Percentiles rank a stretch among this genome's conserved stretches.
phyloP scores from a whole-genome alignment of 2,329 filamentous ascomycete genomes.

The Botrytis sinoallii region DNA sequence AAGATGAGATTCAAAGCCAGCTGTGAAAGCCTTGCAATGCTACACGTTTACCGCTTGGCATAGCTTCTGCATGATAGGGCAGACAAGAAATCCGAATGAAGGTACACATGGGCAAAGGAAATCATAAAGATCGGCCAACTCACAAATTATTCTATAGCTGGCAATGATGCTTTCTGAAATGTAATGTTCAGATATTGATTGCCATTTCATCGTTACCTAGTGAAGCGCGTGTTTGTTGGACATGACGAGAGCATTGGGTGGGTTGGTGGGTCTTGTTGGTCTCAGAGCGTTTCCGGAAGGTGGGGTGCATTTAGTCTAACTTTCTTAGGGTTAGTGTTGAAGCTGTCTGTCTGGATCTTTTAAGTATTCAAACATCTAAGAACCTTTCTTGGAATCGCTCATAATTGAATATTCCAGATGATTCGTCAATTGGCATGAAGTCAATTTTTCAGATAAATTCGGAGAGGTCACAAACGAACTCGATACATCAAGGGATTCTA shows the following conservation, averaged over 20 bases:
- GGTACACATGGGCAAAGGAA: background rate
- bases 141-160: background rate
- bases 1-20: background rate
- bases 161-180: background rate
- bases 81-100: background rate
- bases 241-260: conserved; percentile 3
- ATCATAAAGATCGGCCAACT: background rate
- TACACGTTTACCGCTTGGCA: conserved; percentile 1
- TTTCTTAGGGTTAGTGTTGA: background rate
- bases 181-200: background rate
- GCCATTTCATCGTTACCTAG: background rate
- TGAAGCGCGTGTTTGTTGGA: conserved; percentile 11
- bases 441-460: background rate
- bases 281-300: background rate
- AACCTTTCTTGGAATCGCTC: background rate
- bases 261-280: background rate
- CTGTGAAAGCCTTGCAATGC: background rate
- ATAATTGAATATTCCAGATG: background rate
- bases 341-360: background rate
- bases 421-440: background rate
- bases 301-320: conserved; percentile 10
- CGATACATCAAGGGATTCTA: background rate
- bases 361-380: background rate
- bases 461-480: background rate
- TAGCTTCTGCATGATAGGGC: background rate